Percentiles rank a stretch among this genome's conserved stretches.
Conservation (phyloP, 768 basidiomycete species). For the Podaxis sp. region DNA sequence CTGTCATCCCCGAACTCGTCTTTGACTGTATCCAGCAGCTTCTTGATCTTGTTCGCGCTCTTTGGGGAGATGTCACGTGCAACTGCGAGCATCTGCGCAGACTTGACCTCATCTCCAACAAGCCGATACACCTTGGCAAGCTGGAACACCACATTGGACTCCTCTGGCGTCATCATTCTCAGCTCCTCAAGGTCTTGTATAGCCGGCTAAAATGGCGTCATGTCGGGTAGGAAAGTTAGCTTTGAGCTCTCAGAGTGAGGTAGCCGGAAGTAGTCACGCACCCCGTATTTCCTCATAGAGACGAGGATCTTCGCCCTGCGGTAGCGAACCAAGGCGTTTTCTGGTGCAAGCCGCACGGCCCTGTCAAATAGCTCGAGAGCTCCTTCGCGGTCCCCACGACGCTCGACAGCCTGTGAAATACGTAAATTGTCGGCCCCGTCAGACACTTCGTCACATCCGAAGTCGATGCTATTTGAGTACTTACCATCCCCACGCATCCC, state of each 20-base stretch:
- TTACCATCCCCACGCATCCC: conserved; percentile 94
- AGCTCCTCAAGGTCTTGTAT: conserved; percentile 80
- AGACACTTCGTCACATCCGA: conserved; percentile 23
- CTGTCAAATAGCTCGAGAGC: conserved; percentile 82
- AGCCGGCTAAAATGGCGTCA: conserved; percentile 56
- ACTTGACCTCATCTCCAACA: conserved; percentile 74
- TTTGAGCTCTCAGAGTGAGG: conserved; percentile 4
- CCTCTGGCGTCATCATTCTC: conserved; percentile 83
- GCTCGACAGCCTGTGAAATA: conserved; percentile 76
- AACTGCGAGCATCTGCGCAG: conserved; percentile 82
- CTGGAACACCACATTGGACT: conserved; percentile 96
- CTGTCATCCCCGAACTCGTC: conserved; percentile 59
- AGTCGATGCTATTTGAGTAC: conserved; percentile 34
- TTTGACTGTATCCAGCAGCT: conserved; percentile 67
- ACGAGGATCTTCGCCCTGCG: conserved; percentile 90
- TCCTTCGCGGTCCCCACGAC: conserved; percentile 71
- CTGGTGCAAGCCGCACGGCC: conserved; percentile 76
- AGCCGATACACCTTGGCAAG: conserved; percentile 89
- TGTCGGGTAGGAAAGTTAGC: conserved; percentile 21
- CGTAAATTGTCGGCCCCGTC: conserved; percentile 26
- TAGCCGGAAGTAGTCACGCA: conserved; percentile 40
- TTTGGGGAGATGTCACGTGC: conserved; percentile 96
- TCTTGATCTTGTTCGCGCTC: conserved; percentile 80
- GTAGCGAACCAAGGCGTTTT: conserved; percentile 93
- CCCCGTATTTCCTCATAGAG: conserved; percentile 79